Base-by-base conservation (phyloP, 2,329 filamentous ascomycete genomes). In the Macrophomina phaseolina region DNA sequence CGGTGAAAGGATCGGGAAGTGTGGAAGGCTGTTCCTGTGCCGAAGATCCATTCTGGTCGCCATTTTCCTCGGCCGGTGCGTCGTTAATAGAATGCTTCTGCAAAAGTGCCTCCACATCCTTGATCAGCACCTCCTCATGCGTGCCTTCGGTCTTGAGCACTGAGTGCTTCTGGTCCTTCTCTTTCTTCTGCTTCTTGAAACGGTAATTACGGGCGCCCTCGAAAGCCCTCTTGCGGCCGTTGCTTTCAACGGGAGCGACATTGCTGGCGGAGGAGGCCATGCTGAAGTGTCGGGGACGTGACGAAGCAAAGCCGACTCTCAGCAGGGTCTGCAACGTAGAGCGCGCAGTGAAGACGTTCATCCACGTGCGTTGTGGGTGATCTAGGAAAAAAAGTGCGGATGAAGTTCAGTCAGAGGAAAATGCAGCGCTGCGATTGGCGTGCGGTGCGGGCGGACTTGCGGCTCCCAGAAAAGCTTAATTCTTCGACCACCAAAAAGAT, bases 101-200 rank as follows among this genome's bases (percentile, higher is more conserved):
- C 62, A 84, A 73, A 58, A 84, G 71, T 40, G 74, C 74, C 8
- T 77, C 76, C 4, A 85, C 77, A 71, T 85, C 83, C 34, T 78
- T 73, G 14, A 84, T 71, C 62, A 85, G 69, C 42, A 85, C 78
- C 66, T 84, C 82, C 68, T 84, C 83, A 65, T 83, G 82, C 32
- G 77, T 81, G 12, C 82, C 83, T 30, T 83, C 81, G 2, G 74
- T 78, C 56, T 73, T 76, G 7, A 79, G 51, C 8, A 77, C 74
- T n/a, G 73, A 69, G 53, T 75, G 78, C 11, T 71, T 74, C 8
- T 77, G 75, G 16, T 72, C 73, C 65, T 77, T 75, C 6, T 75
- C 74, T 45, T 81, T 81, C 73, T 81, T 82, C 73, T 81, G 80
- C 74, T 82, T 82, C 76, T 82, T 79, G 64, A 63, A 66, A 6